Conservation (phyloP, 2,329 filamentous ascomycete species). For the Corinectria fuckeliana region DNA sequence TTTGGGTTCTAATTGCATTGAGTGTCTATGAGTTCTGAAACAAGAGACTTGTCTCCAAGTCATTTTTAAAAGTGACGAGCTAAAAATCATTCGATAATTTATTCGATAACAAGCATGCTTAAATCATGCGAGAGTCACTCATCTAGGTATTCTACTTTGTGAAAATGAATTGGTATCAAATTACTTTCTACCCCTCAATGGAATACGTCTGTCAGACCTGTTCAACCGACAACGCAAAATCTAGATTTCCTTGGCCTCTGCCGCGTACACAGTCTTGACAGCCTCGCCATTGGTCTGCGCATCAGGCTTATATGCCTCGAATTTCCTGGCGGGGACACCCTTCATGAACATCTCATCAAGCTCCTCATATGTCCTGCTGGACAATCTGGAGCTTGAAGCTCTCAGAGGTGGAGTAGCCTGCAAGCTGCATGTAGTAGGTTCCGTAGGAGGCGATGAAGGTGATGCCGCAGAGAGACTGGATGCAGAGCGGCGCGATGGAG, state of each 20-base stretch:
- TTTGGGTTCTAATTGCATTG: too few relatives aligned
- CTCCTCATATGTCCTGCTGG: constrained; percentile 42
- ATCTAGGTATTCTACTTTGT: background rate
- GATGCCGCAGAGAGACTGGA: constrained; percentile 45
- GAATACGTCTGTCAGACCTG: constrained; percentile 1
- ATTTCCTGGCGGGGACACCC: constrained; percentile 16
- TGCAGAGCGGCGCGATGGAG: constrained; percentile 44
- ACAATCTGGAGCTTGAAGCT: constrained; percentile 49
- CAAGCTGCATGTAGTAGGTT: constrained; percentile 53
- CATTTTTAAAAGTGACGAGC: too few relatives aligned
- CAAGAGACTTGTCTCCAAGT: too few relatives aligned
- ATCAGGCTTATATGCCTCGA: constrained; percentile 23
- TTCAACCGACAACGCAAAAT: constrained; percentile 1
- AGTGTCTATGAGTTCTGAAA: too few relatives aligned
- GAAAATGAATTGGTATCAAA: constrained; percentile 16
- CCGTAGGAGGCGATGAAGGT: constrained; percentile 46
- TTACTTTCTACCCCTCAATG: background rate
- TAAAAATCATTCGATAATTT: too few relatives aligned
- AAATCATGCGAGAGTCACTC: background rate
- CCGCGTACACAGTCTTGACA: constrained; percentile 24
- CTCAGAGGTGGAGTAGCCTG: constrained; percentile 45
- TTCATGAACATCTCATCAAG: constrained; percentile 26
- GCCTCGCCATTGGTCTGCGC: constrained; percentile 22
- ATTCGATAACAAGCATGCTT: background rate
- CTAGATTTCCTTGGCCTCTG: constrained; percentile 18